A percentile compares a stretch with the other conserved stretches of the same genome.
phyloP scores from a whole-genome alignment of 768 basidiomycete species.

The Holtermanniella nyarrowii region DNA sequence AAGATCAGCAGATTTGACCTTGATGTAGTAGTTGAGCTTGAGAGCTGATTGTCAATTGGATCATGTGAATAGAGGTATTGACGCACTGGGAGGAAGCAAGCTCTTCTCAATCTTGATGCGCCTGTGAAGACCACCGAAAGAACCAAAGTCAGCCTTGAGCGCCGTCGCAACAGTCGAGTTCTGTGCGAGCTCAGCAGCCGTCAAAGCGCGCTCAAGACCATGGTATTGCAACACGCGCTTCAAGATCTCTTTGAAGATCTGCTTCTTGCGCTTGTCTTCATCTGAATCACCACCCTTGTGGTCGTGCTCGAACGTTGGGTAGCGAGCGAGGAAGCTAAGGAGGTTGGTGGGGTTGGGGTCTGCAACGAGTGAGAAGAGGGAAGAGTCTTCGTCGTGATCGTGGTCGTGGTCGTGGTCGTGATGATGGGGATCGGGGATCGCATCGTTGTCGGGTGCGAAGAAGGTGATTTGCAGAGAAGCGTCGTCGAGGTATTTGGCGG shows the following conservation, averaged over 20 bases:
- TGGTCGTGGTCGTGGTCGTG: conserved; percentile 20
- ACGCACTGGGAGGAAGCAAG: conserved; percentile 35
- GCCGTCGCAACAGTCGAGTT: conserved; percentile 50
- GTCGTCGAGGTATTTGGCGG: conserved; percentile 34
- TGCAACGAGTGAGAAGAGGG: not conserved
- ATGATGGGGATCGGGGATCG: conserved; percentile 32
- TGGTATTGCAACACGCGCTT: conserved; percentile 53
- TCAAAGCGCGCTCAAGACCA: conserved; percentile 45
- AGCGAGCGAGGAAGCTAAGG: conserved; percentile 11
- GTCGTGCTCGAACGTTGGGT: conserved; percentile 38
- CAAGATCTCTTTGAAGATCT: conserved; percentile 51
- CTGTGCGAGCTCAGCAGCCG: conserved; percentile 44
- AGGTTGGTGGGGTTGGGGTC: not conserved
- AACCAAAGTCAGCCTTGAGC: conserved; percentile 34
- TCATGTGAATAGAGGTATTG: not conserved
- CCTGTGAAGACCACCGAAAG: conserved; percentile 30
- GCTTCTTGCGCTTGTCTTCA: conserved; percentile 44
- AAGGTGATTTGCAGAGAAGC: conserved; percentile 34
- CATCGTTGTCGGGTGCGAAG: conserved; percentile 39
- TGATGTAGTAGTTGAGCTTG: conserved; percentile 49
- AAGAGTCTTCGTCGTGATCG: conserved; percentile 13
- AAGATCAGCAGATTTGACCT: conserved; percentile 42
- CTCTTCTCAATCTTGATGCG: conserved; percentile 35
- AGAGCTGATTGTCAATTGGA: conserved; percentile 17
- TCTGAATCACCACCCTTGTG: conserved; percentile 35